Evolutionary conservation across 2,329 filamentous ascomycete genomes (phyloP), one percentile per base, ranked within the genome.

Genomic region (Monilinia fructicola): DNA sequence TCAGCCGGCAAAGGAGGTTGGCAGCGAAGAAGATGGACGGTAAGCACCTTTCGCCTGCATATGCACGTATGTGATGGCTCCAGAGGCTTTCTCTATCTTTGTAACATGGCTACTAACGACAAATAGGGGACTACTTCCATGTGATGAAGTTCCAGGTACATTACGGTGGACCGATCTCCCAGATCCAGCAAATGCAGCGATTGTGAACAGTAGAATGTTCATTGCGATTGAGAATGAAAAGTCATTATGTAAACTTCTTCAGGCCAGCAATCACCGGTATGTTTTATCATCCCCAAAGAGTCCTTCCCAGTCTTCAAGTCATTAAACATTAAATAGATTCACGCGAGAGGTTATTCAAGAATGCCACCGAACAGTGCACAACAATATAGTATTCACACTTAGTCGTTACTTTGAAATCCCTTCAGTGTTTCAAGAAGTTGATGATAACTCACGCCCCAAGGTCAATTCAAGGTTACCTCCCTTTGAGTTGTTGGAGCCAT

Each of bases 111-210:
- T 23, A 65, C 48, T 65, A 53, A 65, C 46, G 35, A 23, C 12
- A 23, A 38, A n/a, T 16, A 65, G 54, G 23, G 40, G 46, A 26
- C 55, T 60, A 2, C 46, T 50, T 7, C 46, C 64, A 35, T 38
- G 66, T 52, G 80, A 84, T 67, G 71, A 76, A 7, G 74, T 77
- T 0, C 77, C 78, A 0, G 85, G 84, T 23, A 80, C 82, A 4
- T 74, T 89, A 67, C 78, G 82, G 54, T 89, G 85, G 84, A 82
- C 79, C 7, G 86, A 88, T 70, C 79, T 88, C 54, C 86, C 87
- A 1, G 86, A 88, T 68, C 85, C 85, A 21, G 69, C 67, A 26
- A 69, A 60, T 16, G 53, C 64, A 16, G 69, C 70, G 52, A 67
- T 71, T 9, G 74, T 76, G 40, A 76, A 76, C 46, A 75, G 72